These are phyloP conservation scores for Clonostachys rhizophaga DNA, from an alignment of 2,329 filamentous ascomycete genomes.

Conservation along the genomic window DNA sequence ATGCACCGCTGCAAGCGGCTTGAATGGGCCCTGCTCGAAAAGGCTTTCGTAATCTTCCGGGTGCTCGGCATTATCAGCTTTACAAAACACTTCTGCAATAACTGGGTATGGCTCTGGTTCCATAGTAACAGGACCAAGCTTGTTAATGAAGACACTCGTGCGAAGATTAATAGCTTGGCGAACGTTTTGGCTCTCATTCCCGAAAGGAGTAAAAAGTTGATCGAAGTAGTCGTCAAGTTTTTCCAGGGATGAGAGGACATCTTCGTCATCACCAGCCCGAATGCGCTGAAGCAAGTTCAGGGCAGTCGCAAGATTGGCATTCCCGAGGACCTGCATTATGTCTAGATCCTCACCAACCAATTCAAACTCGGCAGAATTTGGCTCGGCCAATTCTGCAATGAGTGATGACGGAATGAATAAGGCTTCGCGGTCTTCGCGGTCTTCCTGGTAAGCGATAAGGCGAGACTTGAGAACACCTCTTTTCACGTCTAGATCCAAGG, in stretches of 20 bases:
- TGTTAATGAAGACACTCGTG: slow-evolving; percentile 24
- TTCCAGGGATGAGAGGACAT: slow-evolving; percentile 18
- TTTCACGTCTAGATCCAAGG: too few relatives aligned
- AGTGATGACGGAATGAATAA: too few relatives aligned
- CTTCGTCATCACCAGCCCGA: slow-evolving; percentile 2
- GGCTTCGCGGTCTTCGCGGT: too few relatives aligned
- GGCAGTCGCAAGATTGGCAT: slow-evolving; percentile 27
- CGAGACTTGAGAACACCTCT: too few relatives aligned
- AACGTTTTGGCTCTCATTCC: slow-evolving; percentile 6
- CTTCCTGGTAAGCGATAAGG: too few relatives aligned
- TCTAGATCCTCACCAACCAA: neutral
- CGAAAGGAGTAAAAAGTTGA: slow-evolving; percentile 13
- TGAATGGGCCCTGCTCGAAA: slow-evolving; percentile 15
- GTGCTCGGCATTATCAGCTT: slow-evolving; percentile 2
- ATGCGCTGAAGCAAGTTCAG: slow-evolving; percentile 17
- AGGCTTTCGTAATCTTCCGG: slow-evolving; percentile 4
- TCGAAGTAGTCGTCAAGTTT: slow-evolving; percentile 22
- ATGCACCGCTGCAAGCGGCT: slow-evolving; percentile 10
- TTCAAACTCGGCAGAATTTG: too few relatives aligned
- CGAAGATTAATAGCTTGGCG: slow-evolving; percentile 27
- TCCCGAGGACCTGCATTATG: slow-evolving; percentile 12
- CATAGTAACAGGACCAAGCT: slow-evolving; percentile 6
- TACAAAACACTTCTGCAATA: slow-evolving; percentile 23
- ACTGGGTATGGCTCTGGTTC: slow-evolving; percentile 8
- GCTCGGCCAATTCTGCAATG: too few relatives aligned